Percentiles rank a stretch among this genome's conserved stretches.
Conservation (phyloP, 1,284 basidiomycete species). For the Grifola frondosa region DNA sequence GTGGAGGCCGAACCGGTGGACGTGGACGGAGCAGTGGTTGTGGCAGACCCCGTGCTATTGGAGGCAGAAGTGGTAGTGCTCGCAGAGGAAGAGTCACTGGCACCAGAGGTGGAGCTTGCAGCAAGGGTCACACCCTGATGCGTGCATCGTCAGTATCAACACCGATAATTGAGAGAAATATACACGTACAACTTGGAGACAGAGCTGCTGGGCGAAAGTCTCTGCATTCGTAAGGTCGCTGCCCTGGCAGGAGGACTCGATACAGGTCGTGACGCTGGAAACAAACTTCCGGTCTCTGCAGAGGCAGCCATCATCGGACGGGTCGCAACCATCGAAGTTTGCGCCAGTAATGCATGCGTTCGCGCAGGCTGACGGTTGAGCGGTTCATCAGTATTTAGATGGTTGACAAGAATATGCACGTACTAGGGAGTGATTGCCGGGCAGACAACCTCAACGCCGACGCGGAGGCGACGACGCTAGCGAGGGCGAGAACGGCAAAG, state of each 20-base stretch:
- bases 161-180: neutral
- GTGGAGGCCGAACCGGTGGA: conserved; percentile 5
- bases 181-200: conserved; percentile 49
- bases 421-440: conserved; percentile 46
- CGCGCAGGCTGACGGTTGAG: conserved; percentile 51
- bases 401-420: conserved; percentile 13
- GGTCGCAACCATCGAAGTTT: conserved; percentile 40
- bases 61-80: conserved; percentile 3
- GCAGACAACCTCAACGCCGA: no score
- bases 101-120: conserved; percentile 10
- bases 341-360: conserved; percentile 43
- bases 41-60: conserved; percentile 14
- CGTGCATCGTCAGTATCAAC: neutral
- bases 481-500: conserved; percentile 41
- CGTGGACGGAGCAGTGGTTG: conserved; percentile 5
- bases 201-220: conserved; percentile 42
- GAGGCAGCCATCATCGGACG: conserved; percentile 49
- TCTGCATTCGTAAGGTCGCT: conserved; percentile 49
- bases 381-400: neutral
- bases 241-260: conserved; percentile 44
- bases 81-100: neutral
- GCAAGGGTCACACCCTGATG: conserved; percentile 51
- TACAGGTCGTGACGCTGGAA: conserved; percentile 45
- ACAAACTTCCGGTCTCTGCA: conserved; percentile 51
- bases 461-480: conserved; percentile 41